Base-by-base conservation (phyloP, 352 stramenopile species). In the Phytophthora hybrid region DNA sequence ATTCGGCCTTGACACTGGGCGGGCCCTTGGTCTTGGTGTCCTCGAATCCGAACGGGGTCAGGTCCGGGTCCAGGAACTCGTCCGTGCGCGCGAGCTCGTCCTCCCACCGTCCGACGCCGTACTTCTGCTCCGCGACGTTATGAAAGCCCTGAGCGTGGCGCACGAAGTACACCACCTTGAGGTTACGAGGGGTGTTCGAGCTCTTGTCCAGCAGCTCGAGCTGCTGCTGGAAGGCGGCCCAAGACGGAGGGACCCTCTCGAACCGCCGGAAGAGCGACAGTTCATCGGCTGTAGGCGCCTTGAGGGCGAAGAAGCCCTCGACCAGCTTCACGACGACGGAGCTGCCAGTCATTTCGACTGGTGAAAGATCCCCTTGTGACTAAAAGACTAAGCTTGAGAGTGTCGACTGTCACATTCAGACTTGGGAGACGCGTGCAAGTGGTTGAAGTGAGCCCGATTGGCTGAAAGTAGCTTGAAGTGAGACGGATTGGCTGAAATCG, bases 121-220 rank as follows among this genome's bases (percentile, higher is more conserved):
- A 77, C 39, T 86, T 81, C 0, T 78, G 44, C 59, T 93, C 78
- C 2, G 79, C 79, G 9, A 78, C 73, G 60, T 94, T 94, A 77
- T 94, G 85, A 16, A 66, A 78, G 4, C 83, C 85, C 63, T 93
- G 77, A 19, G 84, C 87, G 59, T 94, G 87, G 23, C 87, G 85
- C 31, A 93, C 74, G 23, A 93, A 80, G 68, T 92, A 93, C n/a
- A 94, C 58, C 56, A 93, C 87, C 61, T 93, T 94, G 18, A 67
- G 18, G n/a, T 63, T 76, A n/a, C 80, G 66, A 26, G 18, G 49
- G 3, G 4, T 14, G 1, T 41, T 55, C 6, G 47, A 52, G 29
- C 57, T 58, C 44, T 56, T 65, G n/a, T 54, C 39, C n/a, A 60
- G 31, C 14, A 44, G 37, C 11, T 44, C 37, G 37, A 44, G 37